Evolutionary conservation across 768 basidiomycete species (phyloP).

Genomic region (Tricholoma bakamatsutake): DNA sequence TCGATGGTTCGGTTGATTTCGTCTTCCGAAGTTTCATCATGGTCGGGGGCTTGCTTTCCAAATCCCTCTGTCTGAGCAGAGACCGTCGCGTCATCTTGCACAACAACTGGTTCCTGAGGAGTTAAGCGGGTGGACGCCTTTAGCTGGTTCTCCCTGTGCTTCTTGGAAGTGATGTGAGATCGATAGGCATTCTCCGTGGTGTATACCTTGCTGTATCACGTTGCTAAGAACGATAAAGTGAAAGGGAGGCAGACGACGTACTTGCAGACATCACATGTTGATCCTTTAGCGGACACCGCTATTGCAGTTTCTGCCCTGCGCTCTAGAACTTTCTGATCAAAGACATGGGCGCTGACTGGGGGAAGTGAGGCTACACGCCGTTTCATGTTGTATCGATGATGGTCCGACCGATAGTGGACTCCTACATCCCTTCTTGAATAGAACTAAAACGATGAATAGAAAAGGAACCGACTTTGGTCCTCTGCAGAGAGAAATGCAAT

Average conservation of each 20-base stretch:
- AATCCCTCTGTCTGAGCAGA: background rate
- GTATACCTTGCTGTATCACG: slow-evolving; percentile 68
- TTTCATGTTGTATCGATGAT: slow-evolving; percentile 98
- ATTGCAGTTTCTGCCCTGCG: slow-evolving; percentile 71
- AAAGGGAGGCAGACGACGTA: slow-evolving; percentile 33
- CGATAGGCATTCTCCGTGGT: slow-evolving; percentile 84
- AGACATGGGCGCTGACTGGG: slow-evolving; percentile 70
- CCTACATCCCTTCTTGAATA: slow-evolving; percentile 36
- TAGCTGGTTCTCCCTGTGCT: slow-evolving; percentile 75
- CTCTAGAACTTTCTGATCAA: slow-evolving; percentile 87
- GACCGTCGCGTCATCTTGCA: too few relatives aligned
- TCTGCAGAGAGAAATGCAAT: slow-evolving; percentile 81
- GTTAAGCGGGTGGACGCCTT: slow-evolving; percentile 31
- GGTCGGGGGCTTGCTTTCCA: slow-evolving; percentile 14
- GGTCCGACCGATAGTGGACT: slow-evolving; percentile 86
- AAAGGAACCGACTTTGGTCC: slow-evolving; percentile 64
- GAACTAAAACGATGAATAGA: background rate
- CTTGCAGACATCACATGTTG: slow-evolving; percentile 79
- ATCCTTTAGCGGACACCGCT: slow-evolving; percentile 50
- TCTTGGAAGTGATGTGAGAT: slow-evolving; percentile 84
- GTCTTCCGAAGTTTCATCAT: slow-evolving; percentile 34
- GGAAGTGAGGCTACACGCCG: slow-evolving; percentile 87
- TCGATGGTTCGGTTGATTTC: slow-evolving; percentile 58
- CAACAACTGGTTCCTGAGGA: background rate
- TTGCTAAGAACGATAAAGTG: background rate